A percentile compares a stretch with the other conserved stretches of the same genome.
Conservation (phyloP, 495 filamentous ascomycete species). For the Aspergillus cavernicola region DNA sequence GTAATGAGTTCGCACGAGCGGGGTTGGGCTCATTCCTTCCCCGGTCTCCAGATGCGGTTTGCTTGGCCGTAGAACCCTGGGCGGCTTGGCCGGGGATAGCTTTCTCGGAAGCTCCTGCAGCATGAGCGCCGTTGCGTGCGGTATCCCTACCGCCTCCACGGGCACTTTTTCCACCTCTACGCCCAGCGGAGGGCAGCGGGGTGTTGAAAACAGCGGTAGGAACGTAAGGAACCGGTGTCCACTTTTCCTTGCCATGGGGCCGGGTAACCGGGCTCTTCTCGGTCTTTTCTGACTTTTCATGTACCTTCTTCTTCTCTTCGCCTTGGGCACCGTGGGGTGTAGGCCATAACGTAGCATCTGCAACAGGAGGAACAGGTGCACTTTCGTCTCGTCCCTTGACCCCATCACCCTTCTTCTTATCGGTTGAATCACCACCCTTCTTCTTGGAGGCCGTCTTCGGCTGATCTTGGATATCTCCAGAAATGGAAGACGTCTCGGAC, state of each 20-base stretch:
- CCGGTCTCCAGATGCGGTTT: slow-evolving; percentile 32
- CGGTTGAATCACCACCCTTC: slow-evolving; percentile 34
- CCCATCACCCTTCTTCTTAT: slow-evolving; percentile 40
- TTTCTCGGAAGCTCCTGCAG: slow-evolving; percentile 41
- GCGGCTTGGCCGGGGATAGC: slow-evolving; percentile 27
- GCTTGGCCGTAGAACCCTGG: slow-evolving; percentile 30
- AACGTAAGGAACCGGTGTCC: slow-evolving; percentile 68
- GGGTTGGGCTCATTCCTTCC: slow-evolving; percentile 37
- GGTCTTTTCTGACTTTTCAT: slow-evolving; percentile 60
- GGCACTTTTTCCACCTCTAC: slow-evolving; percentile 54
- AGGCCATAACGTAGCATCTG: slow-evolving; percentile 79
- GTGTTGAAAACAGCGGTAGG: slow-evolving; percentile 82
- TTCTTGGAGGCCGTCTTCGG: slow-evolving; percentile 48
- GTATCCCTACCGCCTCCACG: slow-evolving; percentile 54
- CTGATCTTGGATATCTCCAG: slow-evolving; percentile 35
- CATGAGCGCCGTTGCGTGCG: slow-evolving; percentile 50
- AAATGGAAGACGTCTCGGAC: slow-evolving; percentile 27
- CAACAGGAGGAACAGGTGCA: slow-evolving; percentile 53
- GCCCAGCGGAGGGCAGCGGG: slow-evolving; percentile 60
- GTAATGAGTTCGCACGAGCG: slow-evolving; percentile 39
- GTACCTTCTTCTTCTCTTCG: slow-evolving; percentile 67
- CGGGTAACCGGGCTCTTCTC: slow-evolving; percentile 52
- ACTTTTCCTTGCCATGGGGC: slow-evolving; percentile 65
- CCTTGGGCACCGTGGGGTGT: slow-evolving; percentile 78
- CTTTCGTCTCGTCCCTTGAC: slow-evolving; percentile 43